Percentiles rank a stretch among this genome's conserved stretches.
These are phyloP conservation scores for Neofusicoccum sp. DNA, from an alignment of 2,329 filamentous ascomycete genomes.

Conservation along the genomic window DNA sequence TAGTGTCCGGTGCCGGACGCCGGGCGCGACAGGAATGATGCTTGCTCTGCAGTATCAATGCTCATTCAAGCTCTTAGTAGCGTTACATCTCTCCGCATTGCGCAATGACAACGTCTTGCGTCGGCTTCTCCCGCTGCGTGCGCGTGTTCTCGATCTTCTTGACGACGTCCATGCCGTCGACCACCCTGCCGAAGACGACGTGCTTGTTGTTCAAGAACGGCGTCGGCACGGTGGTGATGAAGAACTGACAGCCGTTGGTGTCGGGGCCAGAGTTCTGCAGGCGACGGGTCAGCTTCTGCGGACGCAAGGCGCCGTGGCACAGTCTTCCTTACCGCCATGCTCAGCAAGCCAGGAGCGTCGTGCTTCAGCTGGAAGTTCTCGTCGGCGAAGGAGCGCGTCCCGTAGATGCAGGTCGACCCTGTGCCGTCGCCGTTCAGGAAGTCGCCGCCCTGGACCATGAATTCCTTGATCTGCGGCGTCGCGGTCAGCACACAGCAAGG, in stretches of 20 bases:
- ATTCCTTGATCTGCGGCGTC: constrained; percentile 72
- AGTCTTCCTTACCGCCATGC: constrained; percentile 75
- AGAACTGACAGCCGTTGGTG: constrained; percentile 95
- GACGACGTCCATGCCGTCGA: constrained; percentile 87
- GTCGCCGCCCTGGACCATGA: constrained; percentile 97
- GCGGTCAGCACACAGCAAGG: constrained; percentile 9
- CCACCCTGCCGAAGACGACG: constrained; percentile 89
- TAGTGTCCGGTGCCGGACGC: constrained; percentile 5
- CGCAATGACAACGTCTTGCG: constrained; percentile 76
- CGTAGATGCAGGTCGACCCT: constrained; percentile 85
- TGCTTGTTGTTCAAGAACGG: constrained; percentile 91
- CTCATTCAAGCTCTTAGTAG: not conserved
- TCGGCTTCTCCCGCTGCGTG: constrained; percentile 76
- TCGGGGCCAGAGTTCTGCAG: constrained; percentile 81
- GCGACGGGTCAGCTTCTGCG: not conserved
- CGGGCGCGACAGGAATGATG: not conserved
- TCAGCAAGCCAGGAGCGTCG: constrained; percentile 74
- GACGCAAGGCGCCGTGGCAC: not conserved
- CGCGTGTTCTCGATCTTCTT: constrained; percentile 89
- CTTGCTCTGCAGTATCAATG: not conserved
- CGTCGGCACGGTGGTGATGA: constrained; percentile 86
- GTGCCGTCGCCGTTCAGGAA: constrained; percentile 93
- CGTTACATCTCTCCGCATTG: constrained; percentile 90
- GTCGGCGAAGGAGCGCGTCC: constrained; percentile 78
- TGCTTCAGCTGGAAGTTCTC: constrained; percentile 86